Evolutionary conservation across 192 early-diverging fungal species (phyloP).

Genomic region (Backusella morwellensis): DNA sequence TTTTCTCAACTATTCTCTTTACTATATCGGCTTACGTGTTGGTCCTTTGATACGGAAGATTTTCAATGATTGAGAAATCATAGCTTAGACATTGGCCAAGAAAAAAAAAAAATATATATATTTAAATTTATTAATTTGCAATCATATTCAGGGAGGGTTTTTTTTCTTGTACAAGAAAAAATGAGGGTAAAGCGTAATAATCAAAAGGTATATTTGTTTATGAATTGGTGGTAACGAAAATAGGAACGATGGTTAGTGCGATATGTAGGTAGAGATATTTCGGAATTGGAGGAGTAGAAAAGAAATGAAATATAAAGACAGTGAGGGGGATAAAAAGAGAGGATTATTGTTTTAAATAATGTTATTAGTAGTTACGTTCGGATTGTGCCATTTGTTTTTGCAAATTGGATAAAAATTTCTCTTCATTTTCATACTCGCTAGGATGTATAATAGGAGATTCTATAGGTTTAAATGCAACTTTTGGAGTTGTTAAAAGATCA

Average conservation of each 20-base stretch:
- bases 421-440: conserved; percentile 26
- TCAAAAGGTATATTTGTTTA: neutral
- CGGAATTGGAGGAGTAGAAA: neutral
- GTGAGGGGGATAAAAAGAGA: neutral
- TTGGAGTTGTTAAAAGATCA: neutral
- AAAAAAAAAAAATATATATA: neutral
- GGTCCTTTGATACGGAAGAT: too few species aligned
- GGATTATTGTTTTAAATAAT: neutral
- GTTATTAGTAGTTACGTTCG: neutral
- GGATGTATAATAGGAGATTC: conserved; percentile 21
- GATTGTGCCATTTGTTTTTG: conserved; percentile 5
- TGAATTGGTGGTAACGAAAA: neutral
- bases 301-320: neutral
- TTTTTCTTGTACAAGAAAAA: neutral
- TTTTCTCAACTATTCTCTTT: too few species aligned
- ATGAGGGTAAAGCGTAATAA: neutral
- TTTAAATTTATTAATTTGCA: neutral
- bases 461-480: neutral
- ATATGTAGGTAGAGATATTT: neutral
- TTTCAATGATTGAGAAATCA: neutral
- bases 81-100: neutral
- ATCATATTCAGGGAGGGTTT: neutral
- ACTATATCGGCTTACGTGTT: too few species aligned
- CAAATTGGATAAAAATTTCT: conserved; percentile 1
- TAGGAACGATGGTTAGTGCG: neutral